Percentiles rank a stretch among this genome's conserved stretches.
These are phyloP conservation scores for Orobanche coerulescens DNA, from an alignment of 257 asterid species.

Conservation along the genomic window DNA sequence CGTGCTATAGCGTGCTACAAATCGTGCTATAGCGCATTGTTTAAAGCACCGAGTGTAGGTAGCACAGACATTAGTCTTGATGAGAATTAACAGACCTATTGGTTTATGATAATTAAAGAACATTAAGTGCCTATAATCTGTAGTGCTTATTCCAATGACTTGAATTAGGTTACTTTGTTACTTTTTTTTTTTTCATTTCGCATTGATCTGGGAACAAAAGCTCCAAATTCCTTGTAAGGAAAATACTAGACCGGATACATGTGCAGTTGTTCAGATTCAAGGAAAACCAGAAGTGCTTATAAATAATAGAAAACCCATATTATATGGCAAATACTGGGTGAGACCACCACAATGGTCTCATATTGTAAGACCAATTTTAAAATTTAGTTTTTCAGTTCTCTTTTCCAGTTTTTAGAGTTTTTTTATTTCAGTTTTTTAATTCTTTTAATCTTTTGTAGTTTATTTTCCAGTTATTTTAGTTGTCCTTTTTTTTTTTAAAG, in stretches of 20 bases:
- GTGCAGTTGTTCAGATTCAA: background rate
- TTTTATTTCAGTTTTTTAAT: too few relatives aligned
- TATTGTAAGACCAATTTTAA: too few relatives aligned
- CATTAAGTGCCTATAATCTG: background rate
- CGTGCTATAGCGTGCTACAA: too few relatives aligned
- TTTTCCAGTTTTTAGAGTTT: too few relatives aligned
- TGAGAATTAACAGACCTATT: background rate
- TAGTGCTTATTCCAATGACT: background rate
- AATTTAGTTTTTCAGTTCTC: too few relatives aligned
- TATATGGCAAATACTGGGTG: conserved; percentile 6
- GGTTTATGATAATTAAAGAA: background rate
- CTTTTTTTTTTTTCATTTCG: background rate
- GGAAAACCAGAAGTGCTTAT: background rate
- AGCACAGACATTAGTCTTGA: too few relatives aligned
- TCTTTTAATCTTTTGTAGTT: too few relatives aligned
- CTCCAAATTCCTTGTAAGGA: background rate
- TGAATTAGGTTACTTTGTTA: background rate
- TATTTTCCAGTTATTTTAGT: too few relatives aligned
- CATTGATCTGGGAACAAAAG: conserved; percentile 2
- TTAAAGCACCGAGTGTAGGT: too few relatives aligned
- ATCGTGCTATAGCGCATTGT: too few relatives aligned
- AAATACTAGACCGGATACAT: background rate
- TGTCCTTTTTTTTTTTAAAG: too few relatives aligned
- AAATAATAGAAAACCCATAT: conserved; percentile 11
- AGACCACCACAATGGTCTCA: too few relatives aligned